Base-by-base conservation (phyloP, 306 rosid species). In the Rosa lucieae region DNA sequence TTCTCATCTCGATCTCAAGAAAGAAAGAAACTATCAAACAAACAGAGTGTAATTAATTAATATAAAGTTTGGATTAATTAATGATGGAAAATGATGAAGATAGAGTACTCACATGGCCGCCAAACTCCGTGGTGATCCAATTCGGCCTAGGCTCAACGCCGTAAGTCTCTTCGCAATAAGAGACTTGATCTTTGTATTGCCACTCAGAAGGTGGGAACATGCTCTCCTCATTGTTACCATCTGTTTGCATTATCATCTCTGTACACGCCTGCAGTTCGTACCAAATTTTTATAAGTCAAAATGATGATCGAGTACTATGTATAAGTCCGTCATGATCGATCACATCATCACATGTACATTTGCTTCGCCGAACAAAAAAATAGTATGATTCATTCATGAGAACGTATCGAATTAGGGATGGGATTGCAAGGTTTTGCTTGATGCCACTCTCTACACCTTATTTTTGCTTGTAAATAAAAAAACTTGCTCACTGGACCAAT, bases 111-210 rank as follows among this genome's bases (percentile, higher is more conserved):
- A 91, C 96, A 56, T 81, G 85, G 75, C 97, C 99, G 1, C 99
- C 97, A 79, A 89, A 92, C 69, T 92, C 89, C 0, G 90, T 83
- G 20, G 92, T 83, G 81, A 94, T 91, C 97, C 97, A 94, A 10
- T 80, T 26, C 46, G 91, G 93, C 67, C 97, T 85, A 0, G 95
- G 97, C 49, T 73, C 39, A 15, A 86, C 43, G 17, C 58, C 67
- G 44, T 21, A 92, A 0, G 0, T 1, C 2, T 0, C 0, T 53
- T 81, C 37, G 82, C 98, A 94, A 12, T 0, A 29, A 8, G n/a
- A 0, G 3, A 12, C 52, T 68, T 82, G 73, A 18, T 6, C 26
- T n/a, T 80, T 8, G 68, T 81, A 89, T 2, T 80, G 32, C 96
- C 90, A 89, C 5, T 86, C 44, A 0, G 55, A 80, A 29, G 82